Evolutionary conservation across 192 early-diverging fungal species (phyloP).

Genomic region (Radiomyces spectabilis): DNA sequence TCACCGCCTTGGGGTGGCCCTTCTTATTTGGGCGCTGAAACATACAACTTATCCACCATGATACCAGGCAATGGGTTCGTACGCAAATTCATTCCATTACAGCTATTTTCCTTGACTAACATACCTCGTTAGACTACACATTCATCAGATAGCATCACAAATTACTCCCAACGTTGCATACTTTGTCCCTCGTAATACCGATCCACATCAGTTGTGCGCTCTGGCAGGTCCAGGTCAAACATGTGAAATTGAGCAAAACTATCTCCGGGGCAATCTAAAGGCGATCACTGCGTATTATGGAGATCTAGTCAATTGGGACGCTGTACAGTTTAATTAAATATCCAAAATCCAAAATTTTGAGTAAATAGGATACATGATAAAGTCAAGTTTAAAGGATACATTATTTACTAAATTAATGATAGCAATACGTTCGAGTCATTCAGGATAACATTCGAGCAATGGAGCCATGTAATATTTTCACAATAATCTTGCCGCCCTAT

Average conservation of each 20-base stretch:
- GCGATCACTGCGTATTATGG: conserved; percentile 75
- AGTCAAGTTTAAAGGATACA: no score
- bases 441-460: no score
- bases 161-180: conserved; percentile 76
- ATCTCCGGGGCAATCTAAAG: conserved; percentile 59
- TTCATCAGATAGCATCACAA: conserved; percentile 53
- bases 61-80: conserved; percentile 68
- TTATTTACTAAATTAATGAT: no score
- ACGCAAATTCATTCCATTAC: not conserved
- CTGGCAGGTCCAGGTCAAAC: conserved; percentile 42
- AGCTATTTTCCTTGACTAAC: not conserved
- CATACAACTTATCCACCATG: conserved; percentile 65
- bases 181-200: conserved; percentile 80
- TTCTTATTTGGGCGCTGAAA: conserved; percentile 50
- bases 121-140: conserved; percentile 37
- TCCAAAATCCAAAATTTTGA: no score
- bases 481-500: no score
- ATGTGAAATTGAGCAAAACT: conserved; percentile 82
- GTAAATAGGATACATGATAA: no score
- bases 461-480: no score
- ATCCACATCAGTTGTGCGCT: conserved; percentile 54
- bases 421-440: no score
- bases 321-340: no score
- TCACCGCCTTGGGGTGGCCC: conserved; percentile 97
- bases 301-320: conserved; percentile 39